A percentile compares a stretch with the other conserved stretches of the same genome.
Evolutionary conservation across 2,329 filamentous ascomycete species (phyloP).

Genomic region (Chaetomiaceae sp.): DNA sequence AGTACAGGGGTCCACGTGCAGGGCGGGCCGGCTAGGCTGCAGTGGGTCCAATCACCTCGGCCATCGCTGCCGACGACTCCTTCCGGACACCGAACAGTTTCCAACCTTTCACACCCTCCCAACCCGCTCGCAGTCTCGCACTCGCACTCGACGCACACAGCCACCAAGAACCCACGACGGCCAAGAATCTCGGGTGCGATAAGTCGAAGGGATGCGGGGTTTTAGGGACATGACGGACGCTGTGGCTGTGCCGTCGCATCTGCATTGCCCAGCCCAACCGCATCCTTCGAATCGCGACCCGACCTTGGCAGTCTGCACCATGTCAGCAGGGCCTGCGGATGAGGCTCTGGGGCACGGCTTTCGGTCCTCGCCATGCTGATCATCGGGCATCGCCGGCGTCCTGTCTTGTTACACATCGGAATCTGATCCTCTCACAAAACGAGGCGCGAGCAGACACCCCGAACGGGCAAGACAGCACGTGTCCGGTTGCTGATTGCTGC

Average conservation of each 20-base stretch:
- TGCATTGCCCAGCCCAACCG: neutral
- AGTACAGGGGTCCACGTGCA: neutral
- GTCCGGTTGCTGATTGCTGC: neutral
- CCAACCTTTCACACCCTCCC: neutral
- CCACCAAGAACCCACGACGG: neutral
- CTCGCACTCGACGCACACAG: too few relatives aligned
- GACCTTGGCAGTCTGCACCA: neutral
- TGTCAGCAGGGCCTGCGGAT: neutral
- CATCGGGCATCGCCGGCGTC: neutral
- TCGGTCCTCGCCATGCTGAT: neutral
- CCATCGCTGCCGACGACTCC: too few relatives aligned
- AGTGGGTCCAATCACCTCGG: neutral
- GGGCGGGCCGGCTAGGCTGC: neutral
- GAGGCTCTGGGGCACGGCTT: slow-evolving; percentile 1
- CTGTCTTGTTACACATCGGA: neutral
- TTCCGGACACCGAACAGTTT: neutral
- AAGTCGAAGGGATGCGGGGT: slow-evolving; percentile 1
- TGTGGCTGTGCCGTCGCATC: slow-evolving; percentile 5
- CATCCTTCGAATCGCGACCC: neutral
- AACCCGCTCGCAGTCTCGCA: too few relatives aligned
- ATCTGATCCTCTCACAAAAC: neutral
- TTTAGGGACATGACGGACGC: neutral
- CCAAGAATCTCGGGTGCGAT: neutral
- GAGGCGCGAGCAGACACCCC: neutral
- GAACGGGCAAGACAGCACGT: neutral